These are phyloP conservation scores for Phytomonas sp. DNA, from an alignment of 208 protist species.

Conservation along the genomic window DNA sequence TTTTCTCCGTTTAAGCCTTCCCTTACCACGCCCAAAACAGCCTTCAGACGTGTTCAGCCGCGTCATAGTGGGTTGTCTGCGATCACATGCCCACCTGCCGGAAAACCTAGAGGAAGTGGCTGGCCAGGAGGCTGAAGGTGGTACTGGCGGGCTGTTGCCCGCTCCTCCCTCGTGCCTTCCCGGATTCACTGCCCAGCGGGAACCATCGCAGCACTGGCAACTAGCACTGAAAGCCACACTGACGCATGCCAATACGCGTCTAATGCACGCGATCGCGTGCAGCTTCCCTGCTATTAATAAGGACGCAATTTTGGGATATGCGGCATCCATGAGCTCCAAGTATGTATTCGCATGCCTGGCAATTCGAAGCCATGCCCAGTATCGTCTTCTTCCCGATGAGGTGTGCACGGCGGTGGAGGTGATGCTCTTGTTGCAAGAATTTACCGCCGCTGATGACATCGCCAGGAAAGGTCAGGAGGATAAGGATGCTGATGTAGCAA, in stretches of 20 bases:
- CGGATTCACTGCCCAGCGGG: too few relatives aligned
- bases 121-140: neutral
- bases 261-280: constrained; percentile 16
- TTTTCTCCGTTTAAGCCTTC: constrained; percentile 11
- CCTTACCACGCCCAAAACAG: neutral
- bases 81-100: neutral
- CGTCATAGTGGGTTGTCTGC: neutral
- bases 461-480: neutral
- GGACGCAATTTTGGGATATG: constrained; percentile 21
- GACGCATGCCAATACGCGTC: constrained; percentile 33
- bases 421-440: constrained; percentile 24
- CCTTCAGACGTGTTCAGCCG: neutral
- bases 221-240: constrained; percentile 20
- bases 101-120: neutral
- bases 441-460: neutral
- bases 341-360: constrained; percentile 32
- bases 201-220: constrained; percentile 5
- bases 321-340: constrained; percentile 14
- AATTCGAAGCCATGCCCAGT: constrained; percentile 13
- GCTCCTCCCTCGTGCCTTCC: constrained; percentile 2
- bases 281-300: constrained; percentile 9
- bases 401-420: constrained; percentile 44
- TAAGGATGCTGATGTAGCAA: neutral
- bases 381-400: constrained; percentile 34
- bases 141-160: neutral